A percentile compares a stretch with the other conserved stretches of the same genome.
Evolutionary conservation across 257 asterid genomes (phyloP).

Genomic region (Phtheirospermum japonicum): DNA sequence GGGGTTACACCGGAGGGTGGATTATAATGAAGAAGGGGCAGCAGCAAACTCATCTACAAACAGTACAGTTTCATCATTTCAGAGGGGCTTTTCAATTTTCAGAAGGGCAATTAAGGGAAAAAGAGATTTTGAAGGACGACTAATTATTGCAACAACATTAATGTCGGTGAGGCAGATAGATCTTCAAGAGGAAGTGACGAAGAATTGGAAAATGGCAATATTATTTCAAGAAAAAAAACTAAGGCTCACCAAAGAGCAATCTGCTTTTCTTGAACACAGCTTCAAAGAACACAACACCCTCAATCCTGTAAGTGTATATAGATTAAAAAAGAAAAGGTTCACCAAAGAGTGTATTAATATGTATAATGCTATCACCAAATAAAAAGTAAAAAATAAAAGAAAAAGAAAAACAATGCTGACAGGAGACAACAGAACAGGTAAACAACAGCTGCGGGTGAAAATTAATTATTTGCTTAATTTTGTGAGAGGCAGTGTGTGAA

Average conservation of each 20-base stretch:
- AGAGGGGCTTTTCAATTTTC: constrained; percentile 44
- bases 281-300: constrained; percentile 88
- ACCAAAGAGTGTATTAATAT: no score
- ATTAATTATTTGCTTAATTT: no score
- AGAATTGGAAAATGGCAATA: constrained; percentile 55
- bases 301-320: constrained; percentile 87
- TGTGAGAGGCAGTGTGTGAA: no score
- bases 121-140: constrained; percentile 32
- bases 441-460: no score
- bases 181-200: constrained; percentile 73
- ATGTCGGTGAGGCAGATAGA: constrained; percentile 29
- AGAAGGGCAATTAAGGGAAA: constrained; percentile 37
- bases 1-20: constrained; percentile 23
- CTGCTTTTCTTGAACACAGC: constrained; percentile 89
- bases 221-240: constrained; percentile 59
- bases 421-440: no score
- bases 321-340: no score
- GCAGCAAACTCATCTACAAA: no score
- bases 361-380: no score
- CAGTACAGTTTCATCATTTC: constrained; percentile 50
- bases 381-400: no score
- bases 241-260: constrained; percentile 73
- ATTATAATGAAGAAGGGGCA: neutral
- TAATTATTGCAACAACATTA: neutral
- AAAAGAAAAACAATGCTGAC: no score